phyloP scores from a whole-genome alignment of 805 yeast genomes.

The Kurtzmaniella cleridarum region DNA sequence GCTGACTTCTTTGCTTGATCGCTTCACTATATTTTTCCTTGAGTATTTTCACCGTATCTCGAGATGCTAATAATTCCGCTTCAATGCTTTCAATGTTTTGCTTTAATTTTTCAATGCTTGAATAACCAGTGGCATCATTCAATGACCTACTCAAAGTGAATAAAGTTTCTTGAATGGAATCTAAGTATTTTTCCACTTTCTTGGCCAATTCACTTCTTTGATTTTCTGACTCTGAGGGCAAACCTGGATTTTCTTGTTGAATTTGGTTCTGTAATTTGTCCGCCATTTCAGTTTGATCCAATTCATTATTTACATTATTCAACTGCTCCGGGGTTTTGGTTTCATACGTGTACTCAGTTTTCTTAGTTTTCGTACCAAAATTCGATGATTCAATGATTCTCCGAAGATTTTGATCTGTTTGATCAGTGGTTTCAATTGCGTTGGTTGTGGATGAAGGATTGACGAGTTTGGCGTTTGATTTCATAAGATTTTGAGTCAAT shows the following conservation, averaged over 20 bases:
- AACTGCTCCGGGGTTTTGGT: background rate
- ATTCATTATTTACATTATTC: background rate
- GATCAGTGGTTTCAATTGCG: too few relatives aligned
- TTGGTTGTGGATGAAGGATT: too few relatives aligned
- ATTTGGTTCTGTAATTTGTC: constrained; percentile 5
- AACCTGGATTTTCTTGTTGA: constrained; percentile 21
- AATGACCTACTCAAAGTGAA: constrained; percentile 61
- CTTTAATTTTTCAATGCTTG: constrained; percentile 70
- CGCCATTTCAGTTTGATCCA: background rate
- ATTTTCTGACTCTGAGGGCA: constrained; percentile 44
- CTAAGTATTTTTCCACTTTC: constrained; percentile 44
- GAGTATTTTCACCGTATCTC: constrained; percentile 41
- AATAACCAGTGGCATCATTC: constrained; percentile 90
- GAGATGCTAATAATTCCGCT: constrained; percentile 39
- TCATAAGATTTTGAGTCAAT: too few relatives aligned
- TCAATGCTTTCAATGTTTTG: constrained; percentile 56
- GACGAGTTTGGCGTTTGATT: too few relatives aligned
- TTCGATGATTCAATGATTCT: constrained; percentile 33
- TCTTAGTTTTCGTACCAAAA: constrained; percentile 14
- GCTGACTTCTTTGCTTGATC: constrained; percentile 53
- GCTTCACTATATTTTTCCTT: constrained; percentile 56
- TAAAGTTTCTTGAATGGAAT: constrained; percentile 52
- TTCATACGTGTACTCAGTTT: background rate
- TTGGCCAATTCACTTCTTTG: constrained; percentile 31
- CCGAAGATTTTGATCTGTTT: constrained; percentile 23